Base-by-base conservation (phyloP, 768 basidiomycete species). In the Russula foetens region DNA sequence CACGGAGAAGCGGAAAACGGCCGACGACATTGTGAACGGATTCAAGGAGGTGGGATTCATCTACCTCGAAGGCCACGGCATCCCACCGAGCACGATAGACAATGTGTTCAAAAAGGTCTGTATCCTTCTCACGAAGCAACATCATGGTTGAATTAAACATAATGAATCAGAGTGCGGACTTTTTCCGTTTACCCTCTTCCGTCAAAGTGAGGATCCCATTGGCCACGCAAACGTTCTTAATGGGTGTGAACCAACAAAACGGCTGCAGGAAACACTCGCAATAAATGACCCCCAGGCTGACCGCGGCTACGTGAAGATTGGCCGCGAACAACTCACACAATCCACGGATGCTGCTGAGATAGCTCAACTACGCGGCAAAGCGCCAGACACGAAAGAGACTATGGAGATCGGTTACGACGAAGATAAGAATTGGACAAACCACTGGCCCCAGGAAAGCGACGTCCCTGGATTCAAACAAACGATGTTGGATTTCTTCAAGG, bases 351-450 rank as follows among this genome's bases (percentile, higher is more conserved):
- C 83, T 11, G 72, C 76, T 19, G 90, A 91, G 73, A 92, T 94
- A 65, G 85, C 84, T 47, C 71, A 77, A 46, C 74, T 93, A 23
- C 84, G 92, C n/a, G 76, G 74, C 59, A 84, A 82, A 60, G 84
- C 91, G 0, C 91, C 92, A 0, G 91, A 92, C 69, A 83, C 74
- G 73, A 91, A 92, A 71, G 91, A 94, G 71, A 77, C 83, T 8
- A 91, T 94, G 84, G 92, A 95, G 71, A 92, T 95, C 47, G 91
- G 92, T 31, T 79, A 87, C 26, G 90, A 95, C 59, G 88, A 86
- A 83, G 90, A 89, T 65, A 75, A 79, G 17, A 77, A 73, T 41
- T 90, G 86, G 85, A 83, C 81, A 69, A 95, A 95, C 70, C 79
- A 79, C 64, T 94, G 92, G 92, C 91, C 88, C 4, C 72, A 75